Percentiles rank a stretch among this genome's conserved stretches.
Conservation (phyloP, 2,329 filamentous ascomycete genomes). For the Daldinia sp. region DNA sequence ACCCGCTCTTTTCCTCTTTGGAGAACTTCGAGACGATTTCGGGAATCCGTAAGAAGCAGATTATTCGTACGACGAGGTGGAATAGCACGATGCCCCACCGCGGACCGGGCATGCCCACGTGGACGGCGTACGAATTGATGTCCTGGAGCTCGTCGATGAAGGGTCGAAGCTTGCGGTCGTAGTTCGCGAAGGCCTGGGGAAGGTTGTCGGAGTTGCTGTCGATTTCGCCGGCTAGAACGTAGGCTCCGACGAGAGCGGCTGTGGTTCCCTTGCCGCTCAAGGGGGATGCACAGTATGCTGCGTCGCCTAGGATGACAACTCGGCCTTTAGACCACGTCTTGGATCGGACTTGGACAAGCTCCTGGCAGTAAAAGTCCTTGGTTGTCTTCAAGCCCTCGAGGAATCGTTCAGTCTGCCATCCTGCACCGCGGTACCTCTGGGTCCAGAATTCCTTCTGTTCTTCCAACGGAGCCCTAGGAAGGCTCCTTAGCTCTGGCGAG, state of each 20-base stretch:
- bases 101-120: conserved; percentile 29
- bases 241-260: conserved; percentile 55
- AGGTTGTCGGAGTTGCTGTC: conserved; percentile 17
- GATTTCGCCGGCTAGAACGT: conserved; percentile 61
- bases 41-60: conserved; percentile 35
- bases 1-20: conserved; percentile 27
- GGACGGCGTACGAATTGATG: not conserved
- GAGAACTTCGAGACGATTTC: conserved; percentile 24
- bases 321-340: conserved; percentile 48
- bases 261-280: conserved; percentile 57
- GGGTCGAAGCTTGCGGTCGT: conserved; percentile 38
- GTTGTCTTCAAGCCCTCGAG: conserved; percentile 43
- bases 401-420: conserved; percentile 51
- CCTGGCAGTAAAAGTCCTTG: conserved; percentile 55
- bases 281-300: conserved; percentile 55
- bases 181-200: conserved; percentile 27
- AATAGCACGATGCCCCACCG: conserved; percentile 31
- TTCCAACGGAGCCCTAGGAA: conserved; percentile 24
- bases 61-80: conserved; percentile 17
- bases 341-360: conserved; percentile 53
- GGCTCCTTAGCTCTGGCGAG: conserved; percentile 31
- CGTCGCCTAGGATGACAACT: conserved; percentile 58
- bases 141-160: conserved; percentile 34
- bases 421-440: conserved; percentile 47
- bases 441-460: conserved; percentile 50